A percentile compares a stretch with the other conserved stretches of the same genome.
Conservation (phyloP, 345 rosid genomes). For the Populus alba region DNA sequence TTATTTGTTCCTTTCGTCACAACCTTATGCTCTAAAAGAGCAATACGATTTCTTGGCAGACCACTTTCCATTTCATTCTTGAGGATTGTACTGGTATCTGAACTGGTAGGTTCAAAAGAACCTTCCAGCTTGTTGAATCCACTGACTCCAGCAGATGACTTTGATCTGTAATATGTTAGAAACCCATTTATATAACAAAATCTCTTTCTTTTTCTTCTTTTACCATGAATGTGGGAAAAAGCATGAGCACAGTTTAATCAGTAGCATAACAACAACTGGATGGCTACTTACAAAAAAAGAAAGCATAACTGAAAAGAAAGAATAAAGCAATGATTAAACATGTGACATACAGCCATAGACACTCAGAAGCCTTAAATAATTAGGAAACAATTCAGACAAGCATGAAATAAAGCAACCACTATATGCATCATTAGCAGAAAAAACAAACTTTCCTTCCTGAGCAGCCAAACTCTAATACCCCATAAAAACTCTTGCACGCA, state of each 20-base stretch:
- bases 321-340: too few species aligned
- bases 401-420: not conserved
- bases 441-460: not conserved
- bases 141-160: conserved; percentile 54
- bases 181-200: conserved; percentile 8
- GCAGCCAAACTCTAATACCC: not conserved
- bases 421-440: not conserved
- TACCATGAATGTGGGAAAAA: not conserved
- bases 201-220: not conserved
- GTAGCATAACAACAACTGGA: not conserved
- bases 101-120: conserved; percentile 58
- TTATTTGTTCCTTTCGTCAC: conserved; percentile 59
- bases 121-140: conserved; percentile 62
- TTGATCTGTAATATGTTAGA: conserved; percentile 52
- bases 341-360: too few species aligned
- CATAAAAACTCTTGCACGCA: too few species aligned
- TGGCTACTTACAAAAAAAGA: too few species aligned
- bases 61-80: conserved; percentile 61
- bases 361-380: too few species aligned
- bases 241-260: not conserved
- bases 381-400: too few species aligned
- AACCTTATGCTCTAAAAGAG: conserved; percentile 52
- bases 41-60: conserved; percentile 52
- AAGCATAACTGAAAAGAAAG: too few species aligned
- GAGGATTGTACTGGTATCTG: conserved; percentile 48